Conservation (phyloP, 2,329 filamentous ascomycete genomes). For the Paraphoma chrysanthemicola region DNA sequence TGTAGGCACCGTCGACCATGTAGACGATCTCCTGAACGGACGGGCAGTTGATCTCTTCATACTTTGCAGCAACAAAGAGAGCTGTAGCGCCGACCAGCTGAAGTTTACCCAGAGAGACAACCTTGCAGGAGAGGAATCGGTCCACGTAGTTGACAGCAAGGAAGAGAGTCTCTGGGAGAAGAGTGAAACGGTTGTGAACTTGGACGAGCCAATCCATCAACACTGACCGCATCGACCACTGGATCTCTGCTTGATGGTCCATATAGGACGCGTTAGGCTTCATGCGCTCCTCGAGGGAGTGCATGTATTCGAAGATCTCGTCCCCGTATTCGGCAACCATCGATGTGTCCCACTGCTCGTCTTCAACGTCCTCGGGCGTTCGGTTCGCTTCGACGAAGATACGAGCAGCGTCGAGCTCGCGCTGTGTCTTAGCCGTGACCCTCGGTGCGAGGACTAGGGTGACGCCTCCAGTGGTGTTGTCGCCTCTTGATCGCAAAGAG, state of each 20-base stretch:
- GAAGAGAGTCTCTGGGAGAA: conserved; percentile 94
- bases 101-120: conserved; percentile 92
- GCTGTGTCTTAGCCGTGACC: conserved; percentile 70
- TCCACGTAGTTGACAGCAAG: conserved; percentile 97
- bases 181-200: conserved; percentile 88
- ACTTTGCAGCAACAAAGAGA: conserved; percentile 95
- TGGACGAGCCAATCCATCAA: conserved; percentile 98
- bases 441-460: conserved; percentile 75
- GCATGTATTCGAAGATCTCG: conserved; percentile 95
- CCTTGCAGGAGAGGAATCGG: conserved; percentile 91
- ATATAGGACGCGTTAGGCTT: conserved; percentile 93
- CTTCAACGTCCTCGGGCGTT: conserved; percentile 78
- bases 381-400: conserved; percentile 70
- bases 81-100: conserved; percentile 96
- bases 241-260: conserved; percentile 95
- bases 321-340: conserved; percentile 98
- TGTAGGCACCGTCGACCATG: conserved; percentile 96
- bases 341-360: conserved; percentile 90
- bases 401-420: conserved; percentile 75
- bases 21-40: conserved; percentile 95
- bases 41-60: conserved; percentile 98
- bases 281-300: conserved; percentile 84
- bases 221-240: conserved; percentile 98
- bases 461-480: conserved; percentile 72
- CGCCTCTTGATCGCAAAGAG: conserved; percentile 77